Percentiles rank a stretch among this genome's conserved stretches.
Evolutionary conservation across 305 asterid species (phyloP).

Genomic region (Euphrasia arctica): DNA sequence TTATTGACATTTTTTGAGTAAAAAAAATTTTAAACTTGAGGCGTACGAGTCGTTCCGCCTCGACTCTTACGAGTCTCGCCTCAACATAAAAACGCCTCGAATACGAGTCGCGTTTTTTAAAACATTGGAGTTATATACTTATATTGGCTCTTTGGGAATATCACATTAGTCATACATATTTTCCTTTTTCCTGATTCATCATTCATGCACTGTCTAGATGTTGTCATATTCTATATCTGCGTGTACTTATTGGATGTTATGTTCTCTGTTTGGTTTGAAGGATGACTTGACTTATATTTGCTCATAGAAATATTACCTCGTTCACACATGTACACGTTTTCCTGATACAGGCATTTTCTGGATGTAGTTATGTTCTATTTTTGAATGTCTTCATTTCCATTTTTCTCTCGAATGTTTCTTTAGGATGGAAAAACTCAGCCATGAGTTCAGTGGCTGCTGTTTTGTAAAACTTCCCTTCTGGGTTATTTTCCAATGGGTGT

Average conservation of each 20-base stretch:
- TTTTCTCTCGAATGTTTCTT: background rate
- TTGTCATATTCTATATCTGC: background rate
- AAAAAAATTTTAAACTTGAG: no score
- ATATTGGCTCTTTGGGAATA: background rate
- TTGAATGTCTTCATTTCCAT: background rate
- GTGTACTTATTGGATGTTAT: no score
- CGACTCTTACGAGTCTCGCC: no score
- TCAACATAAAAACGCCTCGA: no score
- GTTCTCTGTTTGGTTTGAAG: background rate
- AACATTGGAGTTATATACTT: background rate
- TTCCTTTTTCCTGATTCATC: background rate
- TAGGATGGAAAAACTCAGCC: background rate
- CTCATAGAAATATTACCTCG: background rate
- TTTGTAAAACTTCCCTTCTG: background rate
- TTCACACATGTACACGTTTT: background rate
- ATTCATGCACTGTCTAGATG: background rate
- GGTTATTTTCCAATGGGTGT: background rate
- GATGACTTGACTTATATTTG: background rate
- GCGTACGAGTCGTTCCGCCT: no score
- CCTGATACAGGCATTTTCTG: background rate
- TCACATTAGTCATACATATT: background rate
- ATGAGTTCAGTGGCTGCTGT: background rate
- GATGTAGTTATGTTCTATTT: background rate
- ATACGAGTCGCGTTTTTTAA: no score
- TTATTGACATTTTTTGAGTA: no score